A percentile compares a stretch with the other conserved stretches of the same genome.
These are phyloP conservation scores for Podila minutissima DNA, from an alignment of 192 early-diverging fungal species.

Conservation along the genomic window DNA sequence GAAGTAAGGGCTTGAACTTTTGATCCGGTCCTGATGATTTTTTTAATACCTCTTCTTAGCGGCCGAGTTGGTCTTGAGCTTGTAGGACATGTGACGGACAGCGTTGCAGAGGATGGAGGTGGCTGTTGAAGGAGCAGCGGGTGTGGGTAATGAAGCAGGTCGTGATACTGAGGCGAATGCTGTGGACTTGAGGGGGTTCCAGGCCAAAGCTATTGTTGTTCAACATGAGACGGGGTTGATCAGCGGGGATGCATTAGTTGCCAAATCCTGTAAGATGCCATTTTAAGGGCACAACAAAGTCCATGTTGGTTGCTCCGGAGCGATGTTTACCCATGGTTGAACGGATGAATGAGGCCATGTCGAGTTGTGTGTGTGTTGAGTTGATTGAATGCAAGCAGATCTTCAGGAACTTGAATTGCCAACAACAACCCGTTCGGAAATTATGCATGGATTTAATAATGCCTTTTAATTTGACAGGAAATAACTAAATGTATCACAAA, in stretches of 20 bases:
- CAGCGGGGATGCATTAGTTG: too few relatives aligned
- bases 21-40: not conserved
- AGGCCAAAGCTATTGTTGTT: conserved; percentile 34
- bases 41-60: conserved; percentile 49
- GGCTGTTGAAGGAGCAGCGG: conserved; percentile 21
- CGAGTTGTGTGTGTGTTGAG: not conserved
- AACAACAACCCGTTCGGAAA: not conserved
- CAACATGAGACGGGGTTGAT: not conserved
- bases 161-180: conserved; percentile 27
- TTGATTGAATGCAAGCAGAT: too few relatives aligned
- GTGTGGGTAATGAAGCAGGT: conserved; percentile 18
- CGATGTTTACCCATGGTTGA: conserved; percentile 41
- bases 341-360: conserved; percentile 47
- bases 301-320: not conserved
- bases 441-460: not conserved
- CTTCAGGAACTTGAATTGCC: too few relatives aligned
- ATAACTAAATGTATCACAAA: not conserved
- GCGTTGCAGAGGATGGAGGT: conserved; percentile 46
- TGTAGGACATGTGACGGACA: conserved; percentile 50
- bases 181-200: conserved; percentile 48
- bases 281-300: too few relatives aligned
- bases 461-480: not conserved
- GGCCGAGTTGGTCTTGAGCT: conserved; percentile 51
- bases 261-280: too few relatives aligned
- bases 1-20: not conserved